Evolutionary conservation across 768 basidiomycete genomes (phyloP).

Genomic region (Russula foetens): DNA sequence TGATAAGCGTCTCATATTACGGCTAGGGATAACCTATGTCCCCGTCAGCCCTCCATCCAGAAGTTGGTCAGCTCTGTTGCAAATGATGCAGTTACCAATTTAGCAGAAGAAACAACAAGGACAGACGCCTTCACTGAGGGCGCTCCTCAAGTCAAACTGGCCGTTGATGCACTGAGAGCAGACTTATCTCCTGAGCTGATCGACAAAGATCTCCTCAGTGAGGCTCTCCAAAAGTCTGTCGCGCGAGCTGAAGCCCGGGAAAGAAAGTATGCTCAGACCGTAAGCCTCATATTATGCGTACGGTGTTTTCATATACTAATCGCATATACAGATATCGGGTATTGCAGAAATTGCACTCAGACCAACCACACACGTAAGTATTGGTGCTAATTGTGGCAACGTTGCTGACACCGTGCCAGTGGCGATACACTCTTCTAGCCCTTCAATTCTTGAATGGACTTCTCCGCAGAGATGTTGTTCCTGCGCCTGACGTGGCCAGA

Average conservation of each 20-base stretch:
- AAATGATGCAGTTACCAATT: slow-evolving; percentile 48
- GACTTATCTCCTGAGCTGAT: slow-evolving; percentile 43
- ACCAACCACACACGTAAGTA: slow-evolving; percentile 65
- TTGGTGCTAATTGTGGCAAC: slow-evolving; percentile 8
- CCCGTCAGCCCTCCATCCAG: slow-evolving; percentile 61
- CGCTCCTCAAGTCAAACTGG: slow-evolving; percentile 38
- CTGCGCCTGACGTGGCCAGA: slow-evolving; percentile 43
- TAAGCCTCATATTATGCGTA: slow-evolving; percentile 24
- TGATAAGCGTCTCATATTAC: not conserved
- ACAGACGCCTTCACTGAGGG: slow-evolving; percentile 53
- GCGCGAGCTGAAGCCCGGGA: slow-evolving; percentile 39
- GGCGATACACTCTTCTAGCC: slow-evolving; percentile 76
- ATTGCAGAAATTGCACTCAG: slow-evolving; percentile 53
- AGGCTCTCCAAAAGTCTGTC: slow-evolving; percentile 36
- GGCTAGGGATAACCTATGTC: not conserved
- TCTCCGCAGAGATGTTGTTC: slow-evolving; percentile 52
- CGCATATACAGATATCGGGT: slow-evolving; percentile 39
- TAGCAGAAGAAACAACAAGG: slow-evolving; percentile 57
- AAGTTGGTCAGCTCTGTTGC: slow-evolving; percentile 57
- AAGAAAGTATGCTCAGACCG: slow-evolving; percentile 41
- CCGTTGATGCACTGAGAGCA: slow-evolving; percentile 38
- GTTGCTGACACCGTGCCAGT: slow-evolving; percentile 35
- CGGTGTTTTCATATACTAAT: not conserved
- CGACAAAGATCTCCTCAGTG: slow-evolving; percentile 35
- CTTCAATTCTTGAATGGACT: slow-evolving; percentile 51